Base-by-base conservation (phyloP, 2,329 filamentous ascomycete species). In the Aspergillus fumigatiaffinis region DNA sequence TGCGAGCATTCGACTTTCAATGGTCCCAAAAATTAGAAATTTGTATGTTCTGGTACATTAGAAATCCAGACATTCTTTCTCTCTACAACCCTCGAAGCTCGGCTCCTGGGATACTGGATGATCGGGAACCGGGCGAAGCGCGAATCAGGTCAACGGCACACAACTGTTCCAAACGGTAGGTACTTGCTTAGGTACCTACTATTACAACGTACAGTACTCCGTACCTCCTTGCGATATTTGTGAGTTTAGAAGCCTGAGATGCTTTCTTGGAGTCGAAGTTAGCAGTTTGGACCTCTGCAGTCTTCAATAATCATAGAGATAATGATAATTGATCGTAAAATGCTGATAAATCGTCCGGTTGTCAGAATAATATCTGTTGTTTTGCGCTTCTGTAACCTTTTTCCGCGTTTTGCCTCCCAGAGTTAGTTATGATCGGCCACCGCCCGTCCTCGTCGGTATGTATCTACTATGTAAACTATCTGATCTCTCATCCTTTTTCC, bases 391-490 rank as follows among this genome's bases (percentile, higher is more conserved):
- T 38, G 32, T 38, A n/a, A 35, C 32, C 10, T 9, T 47, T 52
- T 60, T 53, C 56, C 53, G 52, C 51, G 32, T 57, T 57, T 63
- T 58, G 55, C 64, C 64, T 63, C 61, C 60, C 57, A 54, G 63
- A 65, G 65, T 62, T 59, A 65, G 65, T 61, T 57, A 57, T 32
- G 64, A 66, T 66, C 63, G 63, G 50, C 63, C 64, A 63, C 61
- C 60, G 61, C 60, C 60, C 48, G 54, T 52, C 54, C 32, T 46
- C 50, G 50, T 53, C 32, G 44, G 44, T 23, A 47, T 46, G 42
- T 35, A 12, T 32, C 29, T 7, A 44, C 41, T 44, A 23, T 46
- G 21, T 47, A 23, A 38, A 59, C 57, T 35, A 17, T 55, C 53
- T 54, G 54, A 63, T 52, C 51, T 55, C 53, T 64, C 54, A 55